Evolutionary conservation across 192 early-diverging fungal species (phyloP), one percentile per base, ranked within the genome.

Genomic region (Coemansia sp.): DNA sequence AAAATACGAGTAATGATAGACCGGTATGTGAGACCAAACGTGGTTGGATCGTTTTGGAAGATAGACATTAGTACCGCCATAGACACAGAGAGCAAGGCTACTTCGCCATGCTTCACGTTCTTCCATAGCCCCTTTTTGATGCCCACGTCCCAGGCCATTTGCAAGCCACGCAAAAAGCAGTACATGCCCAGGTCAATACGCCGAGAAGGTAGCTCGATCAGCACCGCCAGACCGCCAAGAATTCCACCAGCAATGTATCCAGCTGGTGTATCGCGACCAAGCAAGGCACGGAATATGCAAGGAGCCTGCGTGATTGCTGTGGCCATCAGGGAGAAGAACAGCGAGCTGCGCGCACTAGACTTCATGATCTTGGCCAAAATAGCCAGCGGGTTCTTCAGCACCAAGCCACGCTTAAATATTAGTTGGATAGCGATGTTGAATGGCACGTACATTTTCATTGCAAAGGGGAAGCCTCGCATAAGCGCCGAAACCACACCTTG

Each of bases 111-210:
- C 16, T 78, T 80, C 14, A 90, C 72, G 46, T 86, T 81, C 28
- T 59, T 67, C 51, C 82, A 84, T 62, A 82, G 69, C 9, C 84
- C 83, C 36, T 67, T 70, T 49, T 82, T 58, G 18, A 81, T 78
- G 26, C 85, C 72, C 43, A 81, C 59, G 10, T 84, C 81, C 90
- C 89, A 93, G 6, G 76, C 61, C 6, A 81, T 78, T 62, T 90
- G 90, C 28, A 92, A 41, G 0, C 90, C 90, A 37, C 92, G 83
- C 39, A 92, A 83, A 23, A 92, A 63, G 59, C 87, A 89, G 62
- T 96, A 96, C 65, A 96, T 70, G 12, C 83, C 90, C 35, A 96
- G 72, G 60, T 96, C 93, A 63, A 85, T 55, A 38, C 83, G 84
- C 33, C 87, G 81, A 5, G 83, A 80, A 12, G 74, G 78, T 5